Percentiles rank a stretch among this genome's conserved stretches.
Evolutionary conservation across 306 rosid genomes (phyloP).

Genomic region (Hippophae rhamnoides): DNA sequence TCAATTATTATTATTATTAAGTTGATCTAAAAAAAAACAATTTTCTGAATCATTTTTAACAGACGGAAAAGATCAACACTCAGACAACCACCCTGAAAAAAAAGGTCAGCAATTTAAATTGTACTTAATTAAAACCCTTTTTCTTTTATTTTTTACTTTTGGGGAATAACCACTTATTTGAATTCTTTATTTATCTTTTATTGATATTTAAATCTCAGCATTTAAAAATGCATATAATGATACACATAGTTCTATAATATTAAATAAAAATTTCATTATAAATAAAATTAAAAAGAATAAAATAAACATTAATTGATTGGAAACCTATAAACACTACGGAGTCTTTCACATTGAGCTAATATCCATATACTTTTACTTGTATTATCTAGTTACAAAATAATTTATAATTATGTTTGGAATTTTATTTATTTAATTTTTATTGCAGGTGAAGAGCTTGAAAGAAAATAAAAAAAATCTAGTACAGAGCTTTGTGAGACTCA

Average conservation of each 20-base stretch:
- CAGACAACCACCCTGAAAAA: slow-evolving; percentile 42
- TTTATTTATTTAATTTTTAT: not conserved
- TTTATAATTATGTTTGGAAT: not conserved
- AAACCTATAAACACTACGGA: no score
- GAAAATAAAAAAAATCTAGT: slow-evolving; percentile 28
- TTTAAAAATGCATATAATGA: no score
- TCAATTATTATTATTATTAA: not conserved
- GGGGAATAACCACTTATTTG: no score
- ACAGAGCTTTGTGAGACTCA: slow-evolving; percentile 36
- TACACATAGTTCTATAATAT: no score
- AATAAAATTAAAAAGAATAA: no score
- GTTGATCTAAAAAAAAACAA: not conserved
- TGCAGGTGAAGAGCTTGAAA: slow-evolving; percentile 50
- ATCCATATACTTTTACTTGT: no score
- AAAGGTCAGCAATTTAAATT: slow-evolving; percentile 38
- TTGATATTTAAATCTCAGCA: no score
- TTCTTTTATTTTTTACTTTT: no score
- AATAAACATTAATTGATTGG: no score
- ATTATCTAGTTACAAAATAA: not conserved
- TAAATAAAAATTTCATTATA: no score
- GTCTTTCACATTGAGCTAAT: no score
- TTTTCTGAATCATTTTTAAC: slow-evolving; percentile 13
- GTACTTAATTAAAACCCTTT: not conserved
- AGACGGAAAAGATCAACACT: slow-evolving; percentile 58
- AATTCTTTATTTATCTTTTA: no score